Evolutionary conservation across 257 asterid genomes (phyloP), one percentile per base, ranked within the genome.

Genomic region (Vinca minor): DNA sequence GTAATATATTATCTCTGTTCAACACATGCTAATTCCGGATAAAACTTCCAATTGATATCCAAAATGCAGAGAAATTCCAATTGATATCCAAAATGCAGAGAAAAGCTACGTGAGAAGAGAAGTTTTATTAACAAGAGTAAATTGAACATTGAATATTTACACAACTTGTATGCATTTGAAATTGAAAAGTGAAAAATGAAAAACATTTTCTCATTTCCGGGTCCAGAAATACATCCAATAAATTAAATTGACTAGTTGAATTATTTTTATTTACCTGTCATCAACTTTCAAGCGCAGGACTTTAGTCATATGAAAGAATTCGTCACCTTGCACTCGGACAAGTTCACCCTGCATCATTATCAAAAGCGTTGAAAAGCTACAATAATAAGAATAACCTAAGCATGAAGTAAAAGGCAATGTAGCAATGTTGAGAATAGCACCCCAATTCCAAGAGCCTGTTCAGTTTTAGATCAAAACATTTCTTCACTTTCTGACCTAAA

Each of bases 281-380:
- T 89, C 58, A 32, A 81, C 58, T 69, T 75, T 82, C 64, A 93
- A 75, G 64, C 98, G 73, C 47, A 93, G 75, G 71, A 93, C 97
- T 77, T 79, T 93, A 5, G 91, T 85, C 94, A 89, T 89, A 79
- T 93, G 98, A 95, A 95, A 89, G 84, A 84, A 87, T 62, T 93
- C 97, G 57, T 93, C 97, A 42, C 98, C 98, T 73, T 83, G 73
- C 63, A 93, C 84, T 29, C 86, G 93, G 46, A 93, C 94, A 71
- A 78, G 54, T 57, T 82, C 87, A 68, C 95, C 97, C 98, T 92
- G 81, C 74, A 79, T 69, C 18, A 66, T 62, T 23, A 70, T 46
- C 41, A 48, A 63, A 71, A 73, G 50, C 60, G 67, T 56, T 77
- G 47, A 46, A 73, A 74, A 41, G 25, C 71, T 55, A 41, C 23